Base-by-base conservation (phyloP, 192 early-diverging fungal genomes). In the Helicostylum pulchrum region DNA sequence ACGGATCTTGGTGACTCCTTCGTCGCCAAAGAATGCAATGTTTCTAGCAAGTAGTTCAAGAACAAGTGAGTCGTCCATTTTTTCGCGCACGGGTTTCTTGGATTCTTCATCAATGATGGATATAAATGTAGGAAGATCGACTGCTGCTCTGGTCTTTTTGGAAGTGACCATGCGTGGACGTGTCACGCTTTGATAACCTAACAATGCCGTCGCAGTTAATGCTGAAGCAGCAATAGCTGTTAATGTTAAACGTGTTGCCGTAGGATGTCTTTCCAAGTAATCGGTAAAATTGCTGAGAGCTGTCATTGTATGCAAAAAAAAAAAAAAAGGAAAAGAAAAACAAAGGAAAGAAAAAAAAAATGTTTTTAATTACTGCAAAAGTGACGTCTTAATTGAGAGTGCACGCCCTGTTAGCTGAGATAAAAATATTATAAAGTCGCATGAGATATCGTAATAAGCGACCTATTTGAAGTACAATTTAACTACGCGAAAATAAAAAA, bases 1-100 rank as follows among this genome's bases (percentile, higher is more conserved):
- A 12, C 92, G 88, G 17, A 97, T 65, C 51, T 85, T 78, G 0
- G 77, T 65, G 36, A 96, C 81, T 0, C 92, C 91, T 42, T 92
- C 89, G 49, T 91, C 83, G 0, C 94, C 95, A 52, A 98, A 71
- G 68, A 98, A 97, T 1, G 89, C 92, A 67, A 90, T 88, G 72
- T 95, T 96, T 26, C 94, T 80, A 0, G 94, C 82, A 20, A 98
- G 74, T 66, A 96, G 94, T 65, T 98, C 96, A 19, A 84, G 74
- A n/a, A 95, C 82, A 15, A 97, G 75, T 3, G 86, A 75, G 64
- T 94, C 92, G 31, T 85, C 81, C 34, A 36, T 23, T 10, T 20
- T 34, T 26, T 65, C 23, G 15, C 20, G 1, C 7, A 20, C 11
- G 39, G 52, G 15, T 15, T 42, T 26, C 2, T 49, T 47, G 5